Base-by-base conservation (phyloP, 176 grass and related monocot genomes). In the Olyra latifolia region DNA sequence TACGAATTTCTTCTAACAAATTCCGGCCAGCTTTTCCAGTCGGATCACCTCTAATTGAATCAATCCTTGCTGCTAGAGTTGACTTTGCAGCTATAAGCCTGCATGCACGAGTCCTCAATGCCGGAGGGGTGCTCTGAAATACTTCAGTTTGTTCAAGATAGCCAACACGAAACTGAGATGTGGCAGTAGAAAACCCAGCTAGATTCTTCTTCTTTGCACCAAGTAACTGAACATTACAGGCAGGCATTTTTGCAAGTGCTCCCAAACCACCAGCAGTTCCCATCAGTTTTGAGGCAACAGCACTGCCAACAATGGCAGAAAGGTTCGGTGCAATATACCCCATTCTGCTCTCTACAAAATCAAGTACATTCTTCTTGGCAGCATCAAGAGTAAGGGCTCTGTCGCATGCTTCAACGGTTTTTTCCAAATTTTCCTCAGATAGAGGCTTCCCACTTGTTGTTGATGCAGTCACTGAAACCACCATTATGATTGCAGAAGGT, bases 281-380 rank as follows among this genome's bases (percentile, higher is more conserved):
- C 93, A 97, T 90, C 64, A 97, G 86, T 84, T 92, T 97, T 15
- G 90, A 90, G 32, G 90, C 90, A 84, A 97, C 93, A 56, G 83
- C 80, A 66, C 88, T 93, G 54, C 93, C 93, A 80, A 93, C 86
- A 66, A 97, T 91, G 23, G 93, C 88, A 75, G 86, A 91, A 70
- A 97, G 83, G 62, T 97, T 97, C 32, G 93, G 93, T 29, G 93
- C 93, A 76, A 93, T 93, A 58, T 91, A 91, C 16, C 90, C 85
- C 93, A 97, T 97, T 78, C 93, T 83, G 72, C 90, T 97, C 76
- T 93, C 93, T 4, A 97, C 90, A 76, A 97, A 97, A 71, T 97
- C 90, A 69, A 97, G 88, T 42, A 97, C 86, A 66, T 97, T 97
- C 77, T 91, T 97, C 72, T 97, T 93, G 70, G 93, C 85, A 24